A percentile compares a stretch with the other conserved stretches of the same genome.
These are phyloP conservation scores for Nyssa sinensis DNA, from an alignment of 148 eudicot genomes.

Conservation along the genomic window DNA sequence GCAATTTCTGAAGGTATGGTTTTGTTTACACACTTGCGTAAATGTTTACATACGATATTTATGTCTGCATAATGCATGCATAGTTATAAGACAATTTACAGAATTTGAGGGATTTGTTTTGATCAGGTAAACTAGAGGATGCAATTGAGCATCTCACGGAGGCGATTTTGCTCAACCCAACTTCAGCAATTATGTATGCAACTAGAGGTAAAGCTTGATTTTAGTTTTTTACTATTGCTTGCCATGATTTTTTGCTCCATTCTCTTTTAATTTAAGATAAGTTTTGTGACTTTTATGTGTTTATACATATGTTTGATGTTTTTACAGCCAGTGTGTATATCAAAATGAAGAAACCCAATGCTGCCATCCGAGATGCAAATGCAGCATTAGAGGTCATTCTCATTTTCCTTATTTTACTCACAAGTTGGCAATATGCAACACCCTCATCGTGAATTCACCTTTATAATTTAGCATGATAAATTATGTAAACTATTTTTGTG, in stretches of 20 bases:
- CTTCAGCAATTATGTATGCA: conserved; percentile 85
- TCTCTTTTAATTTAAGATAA: background rate
- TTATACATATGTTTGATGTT: background rate
- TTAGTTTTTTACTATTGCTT: background rate
- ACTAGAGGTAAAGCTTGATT: conserved; percentile 59
- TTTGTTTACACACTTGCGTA: background rate
- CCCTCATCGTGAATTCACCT: too few relatives aligned
- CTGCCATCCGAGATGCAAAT: conserved; percentile 89
- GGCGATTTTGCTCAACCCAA: conserved; percentile 81
- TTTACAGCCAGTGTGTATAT: conserved; percentile 68
- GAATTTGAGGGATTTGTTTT: conserved; percentile 16
- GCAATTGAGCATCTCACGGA: conserved; percentile 78
- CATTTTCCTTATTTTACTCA: background rate
- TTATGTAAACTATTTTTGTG: too few relatives aligned
- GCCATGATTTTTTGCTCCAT: background rate
- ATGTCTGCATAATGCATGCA: background rate
- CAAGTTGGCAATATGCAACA: too few relatives aligned
- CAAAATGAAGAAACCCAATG: conserved; percentile 96
- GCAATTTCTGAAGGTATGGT: conserved; percentile 70
- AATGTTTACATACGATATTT: background rate
- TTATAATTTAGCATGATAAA: too few relatives aligned
- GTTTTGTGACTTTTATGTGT: background rate
- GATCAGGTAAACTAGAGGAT: conserved; percentile 68
- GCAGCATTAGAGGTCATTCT: conserved; percentile 78
- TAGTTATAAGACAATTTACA: background rate